Base-by-base conservation (phyloP, 306 rosid species). In the Gleditsia sinensis region DNA sequence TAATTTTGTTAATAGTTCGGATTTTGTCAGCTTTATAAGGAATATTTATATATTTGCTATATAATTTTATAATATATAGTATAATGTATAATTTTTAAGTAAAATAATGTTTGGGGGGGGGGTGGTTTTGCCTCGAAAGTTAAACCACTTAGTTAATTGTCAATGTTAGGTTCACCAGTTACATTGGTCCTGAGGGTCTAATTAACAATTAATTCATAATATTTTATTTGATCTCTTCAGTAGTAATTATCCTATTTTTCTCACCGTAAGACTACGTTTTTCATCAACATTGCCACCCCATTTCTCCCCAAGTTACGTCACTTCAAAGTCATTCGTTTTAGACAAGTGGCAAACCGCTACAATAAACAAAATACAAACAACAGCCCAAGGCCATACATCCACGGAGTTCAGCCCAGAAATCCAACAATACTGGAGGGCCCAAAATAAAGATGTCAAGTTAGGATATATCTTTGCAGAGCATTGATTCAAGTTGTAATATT, bases 101-200 rank as follows among this genome's bases (percentile, higher is more conserved):
- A 28, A 14, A 14, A 27, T 57, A 56, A 20, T 21, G 62, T 36
- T 27, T 25, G 24, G 20, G 28, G 19, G 37, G 24, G 20, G 28
- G 19, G 11, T 1, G 4, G 24, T 5, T 68, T 69, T 19, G 62
- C 48, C 63, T 34, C 19, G 34, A 36, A 13, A 36, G 48, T n/a
- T n/a, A 20, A 62, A 21, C 32, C 6, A 37, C 11, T 37, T 1
- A 39, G 11, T 25, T 28, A 4, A 54, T 4, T 8, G 45, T 39
- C 54, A 42, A 40, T 27, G 66, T 56, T 71, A 71, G 66, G 55
- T 10, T 55, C 20, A 64, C 53, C 23, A 40, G 34, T 6, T 42
- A 6, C 24, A 25, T 16, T 36, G 46, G 30, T 33, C 12, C 46
- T 9, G 27, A 61, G 43, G n/a, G n/a, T n/a, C n/a, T n/a, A n/a